Base-by-base conservation (phyloP, 2,329 filamentous ascomycete species). In the Diaporthe citriasiana region DNA sequence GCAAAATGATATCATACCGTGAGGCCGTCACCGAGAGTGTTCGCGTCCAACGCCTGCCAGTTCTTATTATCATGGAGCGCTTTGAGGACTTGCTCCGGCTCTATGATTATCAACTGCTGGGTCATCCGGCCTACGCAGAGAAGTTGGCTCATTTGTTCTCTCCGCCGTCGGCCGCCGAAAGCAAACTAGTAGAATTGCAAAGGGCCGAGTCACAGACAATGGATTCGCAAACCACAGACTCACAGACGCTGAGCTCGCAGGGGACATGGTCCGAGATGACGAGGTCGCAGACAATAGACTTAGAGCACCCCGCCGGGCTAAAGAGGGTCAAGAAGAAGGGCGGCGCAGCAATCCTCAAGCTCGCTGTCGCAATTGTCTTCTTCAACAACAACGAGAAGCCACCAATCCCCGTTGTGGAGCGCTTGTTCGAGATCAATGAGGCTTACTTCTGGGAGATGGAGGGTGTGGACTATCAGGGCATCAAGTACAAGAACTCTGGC, bases 261-360 rank as follows among this genome's bases (percentile, higher is more conserved):
- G 19, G 27, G 45, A 33, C 56, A 25, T 51, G 70, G 70, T 50
- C 47, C 4, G 17, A 55, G 33, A 55, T 53, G 30, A 63, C 38
- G 2, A 40, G 25, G 35, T 70, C 66, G 19, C 38, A 70, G 53
- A 68, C 63, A 13, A 70, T 70, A 45, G 51, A 57, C 13, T 13
- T 60, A 4, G 56, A 42, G n/a, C 25, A 59, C 3, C 50, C 56
- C 1, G 7, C 33, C 9, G 56, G 70, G n/a, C 47, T 50, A 35
- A 71, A 71, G 22, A 53, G 70, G 57, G 70, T 71, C 45, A 63
- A 51, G 70, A 71, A 71, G 57, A 71, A 63, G 56, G 70, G 70
- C 25, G 70, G 70, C 8, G 70, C 70, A 8, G 70, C 45, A 3
- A 53, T 71, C 25, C 70, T 71, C 45, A 71, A 71, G 55, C 57